Base-by-base conservation (phyloP, 306 rosid species). In the Spatholobus suberectus region DNA sequence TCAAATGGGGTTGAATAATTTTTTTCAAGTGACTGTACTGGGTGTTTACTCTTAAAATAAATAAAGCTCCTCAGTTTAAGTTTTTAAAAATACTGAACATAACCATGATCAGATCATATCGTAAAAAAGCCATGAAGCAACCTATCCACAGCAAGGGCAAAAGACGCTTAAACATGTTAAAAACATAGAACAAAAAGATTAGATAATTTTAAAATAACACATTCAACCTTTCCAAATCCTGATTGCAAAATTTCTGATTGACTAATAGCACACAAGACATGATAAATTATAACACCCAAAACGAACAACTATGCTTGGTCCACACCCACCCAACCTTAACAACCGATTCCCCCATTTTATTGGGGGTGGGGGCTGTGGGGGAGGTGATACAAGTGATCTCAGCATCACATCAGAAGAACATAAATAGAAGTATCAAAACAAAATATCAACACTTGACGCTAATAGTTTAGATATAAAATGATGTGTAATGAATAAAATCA, bases 401-500 rank as follows among this genome's bases (percentile, higher is more conserved):
- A n/a, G 24, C 62, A 34, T 66, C 41, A 75, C 65, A 76, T 59
- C 21, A 70, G 37, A 58, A 32, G 75, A 68, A 57, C 43, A 76
- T 66, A 68, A 76, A 57, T 43, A 40, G n/a, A 57, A 37, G 61
- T 40, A 51, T 51, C 14, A 7, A 70, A 54, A 58, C 24, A 71
- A 58, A 15, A 61, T 49, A 80, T 44, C 51, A 77, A 65, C 34
- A 51, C 20, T 57, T 57, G 34, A n/a, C n/a, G n/a, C n/a, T n/a
- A 46, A 61, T 54, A 65, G 23, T 65, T 57, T 43, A 74, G 70
- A 68, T 47, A 46, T 15, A 71, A 68, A 87, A n/a, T 58, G 7
- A 46, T 1, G 3, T 17, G 57, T 51, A 52, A 52, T 49, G 21
- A 49, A 79, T 26, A 58, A 77, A 76, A 54, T 76, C 29, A 70